phyloP scores from a whole-genome alignment of 2,329 filamentous ascomycete species.

The Orbilia blumenaviensis region DNA sequence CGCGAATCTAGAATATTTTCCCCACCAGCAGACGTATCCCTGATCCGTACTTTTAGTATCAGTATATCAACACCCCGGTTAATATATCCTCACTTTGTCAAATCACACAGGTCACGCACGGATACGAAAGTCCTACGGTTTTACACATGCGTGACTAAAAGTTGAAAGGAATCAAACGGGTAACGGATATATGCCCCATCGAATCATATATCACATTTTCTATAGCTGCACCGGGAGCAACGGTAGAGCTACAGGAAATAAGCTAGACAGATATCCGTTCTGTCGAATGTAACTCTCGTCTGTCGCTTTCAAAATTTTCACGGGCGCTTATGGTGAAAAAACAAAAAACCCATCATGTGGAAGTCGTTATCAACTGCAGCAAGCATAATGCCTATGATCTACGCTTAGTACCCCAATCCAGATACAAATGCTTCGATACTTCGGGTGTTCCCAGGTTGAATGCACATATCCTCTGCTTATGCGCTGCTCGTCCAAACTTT shows the following conservation, averaged over 20 bases:
- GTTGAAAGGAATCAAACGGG: constrained; percentile 2
- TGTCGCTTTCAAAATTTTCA: too few relatives aligned
- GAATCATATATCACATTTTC: constrained; percentile 6
- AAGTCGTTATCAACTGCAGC: neutral
- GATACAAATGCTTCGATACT: neutral
- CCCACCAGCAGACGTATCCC: neutral
- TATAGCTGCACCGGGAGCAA: constrained; percentile 7
- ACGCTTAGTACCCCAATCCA: neutral
- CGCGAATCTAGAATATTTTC: constrained; percentile 27
- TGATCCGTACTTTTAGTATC: neutral
- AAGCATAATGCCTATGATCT: neutral
- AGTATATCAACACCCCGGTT: neutral
- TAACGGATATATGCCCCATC: constrained; percentile 8
- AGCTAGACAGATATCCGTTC: neutral
- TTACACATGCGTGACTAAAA: neutral
- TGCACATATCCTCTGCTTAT: neutral
- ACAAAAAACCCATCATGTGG: neutral
- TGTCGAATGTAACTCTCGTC: neutral
- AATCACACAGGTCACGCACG: neutral
- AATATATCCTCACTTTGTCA: constrained; percentile 16
- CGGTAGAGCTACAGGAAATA: neutral
- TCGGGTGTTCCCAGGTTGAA: neutral
- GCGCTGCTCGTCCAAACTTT: constrained; percentile 2
- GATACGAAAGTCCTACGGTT: neutral
- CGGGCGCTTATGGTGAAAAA: neutral